Base-by-base conservation (phyloP, 345 rosid genomes). In the Bretschneidera sinensis region DNA sequence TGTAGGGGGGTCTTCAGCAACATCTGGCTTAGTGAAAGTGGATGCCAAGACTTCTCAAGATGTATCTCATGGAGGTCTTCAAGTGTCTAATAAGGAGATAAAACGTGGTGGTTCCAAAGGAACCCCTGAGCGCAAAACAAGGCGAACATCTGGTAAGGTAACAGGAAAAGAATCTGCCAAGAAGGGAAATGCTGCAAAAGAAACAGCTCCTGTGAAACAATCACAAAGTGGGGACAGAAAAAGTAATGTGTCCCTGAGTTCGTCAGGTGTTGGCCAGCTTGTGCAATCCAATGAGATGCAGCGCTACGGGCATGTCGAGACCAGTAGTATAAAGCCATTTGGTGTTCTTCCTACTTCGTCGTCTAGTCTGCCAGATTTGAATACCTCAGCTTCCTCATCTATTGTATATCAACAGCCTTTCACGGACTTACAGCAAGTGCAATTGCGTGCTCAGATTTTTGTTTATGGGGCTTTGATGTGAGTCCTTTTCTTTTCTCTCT, bases 381-480 rank as follows among this genome's bases (percentile, higher is more conserved):
- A 82, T 76, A 57, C 81, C 59, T 78, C 82, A 10, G 76, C 75
- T 65, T 72, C 86, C 64, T 76, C 76, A 51, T 67, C 83, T 52
- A 64, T 70, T 71, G 66, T 78, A 54, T 83, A 82, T 78, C 89
- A 72, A 33, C 99, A 90, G 79, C 95, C 99, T 72, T 95, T 95
- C 77, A 86, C 94, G 0, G 99, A 95, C 71, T 67, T 81, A 67
- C 99, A 95, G 70, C 99, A 95, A 95, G 89, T 91, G 78, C 98
- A 95, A 73, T 78, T 95, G 66, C 99, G 99, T 48, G 89, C 99
- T 57, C 99, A 95, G 81, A 95, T 95, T 63, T 86, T 95, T 79
- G 99, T 91, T 62, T 95, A 95, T 66, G 99, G 99, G 61, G 85
- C 94, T 66, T 73, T 95, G 71, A 95, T 95, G 99, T 95, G 73